Percentiles rank a stretch among this genome's conserved stretches.
phyloP scores from a whole-genome alignment of 352 stramenopile genomes.

The Phytophthora pisi region DNA sequence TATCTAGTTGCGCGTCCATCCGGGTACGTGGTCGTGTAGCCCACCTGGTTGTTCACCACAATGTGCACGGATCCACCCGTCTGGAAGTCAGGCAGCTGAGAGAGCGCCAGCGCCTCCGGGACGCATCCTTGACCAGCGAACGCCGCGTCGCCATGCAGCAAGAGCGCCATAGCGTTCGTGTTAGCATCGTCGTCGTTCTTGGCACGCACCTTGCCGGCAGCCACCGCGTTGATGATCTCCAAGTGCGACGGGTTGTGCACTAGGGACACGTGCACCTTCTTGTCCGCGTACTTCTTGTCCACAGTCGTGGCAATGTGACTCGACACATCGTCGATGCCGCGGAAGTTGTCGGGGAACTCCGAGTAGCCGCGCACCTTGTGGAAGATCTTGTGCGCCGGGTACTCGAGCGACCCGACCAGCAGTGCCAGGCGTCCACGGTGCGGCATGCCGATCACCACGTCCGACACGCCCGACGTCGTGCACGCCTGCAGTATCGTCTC shows the following conservation, averaged over 20 bases:
- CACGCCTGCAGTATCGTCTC: conserved; percentile 72
- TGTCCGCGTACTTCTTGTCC: conserved; percentile 66
- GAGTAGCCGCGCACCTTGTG: conserved; percentile 81
- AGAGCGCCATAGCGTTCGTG: conserved; percentile 72
- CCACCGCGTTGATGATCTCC: conserved; percentile 90
- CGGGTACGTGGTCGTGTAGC: conserved; percentile 87
- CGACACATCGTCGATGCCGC: conserved; percentile 83
- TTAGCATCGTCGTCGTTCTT: conserved; percentile 63
- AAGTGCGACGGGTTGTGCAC: conserved; percentile 89
- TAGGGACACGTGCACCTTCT: conserved; percentile 82
- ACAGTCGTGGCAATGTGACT: conserved; percentile 85
- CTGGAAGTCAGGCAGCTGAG: conserved; percentile 77
- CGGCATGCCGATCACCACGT: conserved; percentile 89
- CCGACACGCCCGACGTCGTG: conserved; percentile 48
- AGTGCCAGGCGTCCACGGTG: conserved; percentile 83
- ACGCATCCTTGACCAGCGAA: conserved; percentile 90
- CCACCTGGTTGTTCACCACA: conserved; percentile 92
- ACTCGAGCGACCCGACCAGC: conserved; percentile 78
- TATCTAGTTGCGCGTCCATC: conserved; percentile 86
- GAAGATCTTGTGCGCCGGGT: conserved; percentile 84
- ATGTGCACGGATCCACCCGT: conserved; percentile 84
- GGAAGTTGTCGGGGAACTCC: conserved; percentile 66
- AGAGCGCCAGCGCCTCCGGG: conserved; percentile 73
- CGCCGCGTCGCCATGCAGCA: conserved; percentile 89
- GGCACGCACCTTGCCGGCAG: conserved; percentile 82